phyloP scores from a whole-genome alignment of 73 alveolate species.

The Paramecium biaurelia region DNA sequence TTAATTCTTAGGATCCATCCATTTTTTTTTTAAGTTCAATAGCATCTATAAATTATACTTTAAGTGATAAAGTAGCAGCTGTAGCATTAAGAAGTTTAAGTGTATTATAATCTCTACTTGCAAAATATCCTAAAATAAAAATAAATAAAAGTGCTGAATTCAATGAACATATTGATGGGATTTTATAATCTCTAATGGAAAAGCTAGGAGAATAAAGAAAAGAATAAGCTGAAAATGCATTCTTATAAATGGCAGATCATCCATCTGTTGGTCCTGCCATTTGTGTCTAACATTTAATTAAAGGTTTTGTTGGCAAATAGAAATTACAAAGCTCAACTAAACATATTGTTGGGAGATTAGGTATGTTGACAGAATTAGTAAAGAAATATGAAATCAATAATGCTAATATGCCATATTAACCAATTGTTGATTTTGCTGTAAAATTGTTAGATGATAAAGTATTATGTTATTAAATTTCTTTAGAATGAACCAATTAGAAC shows the following conservation, averaged over 20 bases:
- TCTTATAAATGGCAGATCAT: constrained; percentile 83
- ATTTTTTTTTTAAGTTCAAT: constrained; percentile 82
- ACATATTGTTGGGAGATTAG: constrained; percentile 89
- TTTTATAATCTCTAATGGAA: constrained; percentile 77
- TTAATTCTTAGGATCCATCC: constrained; percentile 61
- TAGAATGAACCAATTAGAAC: constrained; percentile 90
- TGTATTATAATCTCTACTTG: constrained; percentile 64
- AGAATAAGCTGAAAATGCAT: constrained; percentile 90
- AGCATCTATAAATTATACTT: constrained; percentile 84
- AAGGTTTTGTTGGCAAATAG: constrained; percentile 79
- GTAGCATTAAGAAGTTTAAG: constrained; percentile 78
- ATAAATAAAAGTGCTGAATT: constrained; percentile 9
- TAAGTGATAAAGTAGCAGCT: constrained; percentile 87
- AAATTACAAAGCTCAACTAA: constrained; percentile 73
- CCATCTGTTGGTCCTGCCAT: constrained; percentile 80
- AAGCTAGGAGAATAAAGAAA: constrained; percentile 93
- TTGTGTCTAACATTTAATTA: constrained; percentile 75
- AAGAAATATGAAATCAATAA: constrained; percentile 79
- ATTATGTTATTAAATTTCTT: constrained; percentile 64
- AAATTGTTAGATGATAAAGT: constrained; percentile 67
- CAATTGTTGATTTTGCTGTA: constrained; percentile 85
- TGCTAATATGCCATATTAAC: constrained; percentile 79
- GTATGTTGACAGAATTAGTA: constrained; percentile 76
- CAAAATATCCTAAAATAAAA: neutral
- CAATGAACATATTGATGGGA: constrained; percentile 71